Evolutionary conservation across 495 filamentous ascomycete genomes (phyloP).

Genomic region (Aspergillus wentii): DNA sequence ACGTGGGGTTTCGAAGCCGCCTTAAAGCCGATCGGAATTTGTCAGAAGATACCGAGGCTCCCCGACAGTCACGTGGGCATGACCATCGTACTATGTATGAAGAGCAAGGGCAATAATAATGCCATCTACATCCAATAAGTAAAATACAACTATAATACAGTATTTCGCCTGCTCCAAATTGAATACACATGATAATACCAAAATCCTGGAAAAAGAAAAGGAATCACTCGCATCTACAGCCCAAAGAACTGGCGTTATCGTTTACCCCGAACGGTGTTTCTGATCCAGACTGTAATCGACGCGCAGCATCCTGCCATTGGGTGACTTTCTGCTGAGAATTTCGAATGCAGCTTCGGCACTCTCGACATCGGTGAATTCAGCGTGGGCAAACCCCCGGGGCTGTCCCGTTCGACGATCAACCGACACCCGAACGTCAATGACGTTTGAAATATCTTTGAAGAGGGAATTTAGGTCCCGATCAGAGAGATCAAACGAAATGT

Average conservation of each 20-base stretch:
- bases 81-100: too few relatives aligned
- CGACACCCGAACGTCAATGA: conserved; percentile 80
- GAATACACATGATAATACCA: not conserved
- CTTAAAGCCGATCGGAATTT: conserved; percentile 18
- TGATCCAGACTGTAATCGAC: conserved; percentile 64
- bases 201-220: too few relatives aligned
- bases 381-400: conserved; percentile 85
- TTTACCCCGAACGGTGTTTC: too few relatives aligned
- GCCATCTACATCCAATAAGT: too few relatives aligned
- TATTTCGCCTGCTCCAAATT: too few relatives aligned
- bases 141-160: too few relatives aligned
- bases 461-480: conserved; percentile 82
- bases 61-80: conserved; percentile 29
- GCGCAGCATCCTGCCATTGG: conserved; percentile 62
- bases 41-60: conserved; percentile 30
- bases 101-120: too few relatives aligned
- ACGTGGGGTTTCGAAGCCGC: conserved; percentile 34
- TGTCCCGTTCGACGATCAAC: conserved; percentile 85
- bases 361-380: conserved; percentile 68
- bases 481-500: conserved; percentile 83
- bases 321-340: conserved; percentile 47
- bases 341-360: conserved; percentile 55
- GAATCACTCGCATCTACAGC: too few relatives aligned
- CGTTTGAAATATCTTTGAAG: conserved; percentile 66
- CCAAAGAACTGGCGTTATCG: too few relatives aligned